phyloP scores from a whole-genome alignment of 2,329 filamentous ascomycete genomes.

The Coniella lustricola region DNA sequence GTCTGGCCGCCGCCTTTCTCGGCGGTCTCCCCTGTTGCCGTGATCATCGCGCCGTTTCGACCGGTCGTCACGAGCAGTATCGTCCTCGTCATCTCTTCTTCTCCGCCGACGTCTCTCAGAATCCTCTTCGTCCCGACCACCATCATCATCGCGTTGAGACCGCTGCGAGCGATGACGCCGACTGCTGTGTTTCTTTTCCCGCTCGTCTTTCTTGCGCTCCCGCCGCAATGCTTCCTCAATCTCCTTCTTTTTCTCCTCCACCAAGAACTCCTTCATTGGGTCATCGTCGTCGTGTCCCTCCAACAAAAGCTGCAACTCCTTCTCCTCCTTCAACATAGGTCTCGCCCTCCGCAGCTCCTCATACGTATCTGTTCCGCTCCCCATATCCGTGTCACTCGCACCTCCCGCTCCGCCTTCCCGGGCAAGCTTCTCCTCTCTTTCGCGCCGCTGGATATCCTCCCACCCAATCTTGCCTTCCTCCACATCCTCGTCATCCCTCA shows the following conservation, averaged over 20 bases:
- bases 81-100: conserved; percentile 6
- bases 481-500: conserved; percentile 68
- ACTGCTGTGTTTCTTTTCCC: conserved; percentile 35
- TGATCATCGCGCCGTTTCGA: conserved; percentile 32
- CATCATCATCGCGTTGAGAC: conserved; percentile 26
- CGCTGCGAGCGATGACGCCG: conserved; percentile 38
- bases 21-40: conserved; percentile 14
- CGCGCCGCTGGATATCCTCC: conserved; percentile 50
- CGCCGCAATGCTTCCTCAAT: conserved; percentile 62
- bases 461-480: conserved; percentile 53
- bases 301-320: conserved; percentile 68
- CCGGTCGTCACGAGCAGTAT: conserved; percentile 21
- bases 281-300: conserved; percentile 87
- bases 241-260: conserved; percentile 88
- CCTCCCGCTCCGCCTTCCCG: conserved; percentile 29
- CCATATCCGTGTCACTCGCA: conserved; percentile 32
- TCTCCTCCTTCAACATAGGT: conserved; percentile 71
- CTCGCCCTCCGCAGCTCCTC: conserved; percentile 35
- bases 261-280: conserved; percentile 88
- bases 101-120: conserved; percentile 19
- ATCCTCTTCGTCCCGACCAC: conserved; percentile 20
- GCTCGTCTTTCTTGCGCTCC: conserved; percentile 42
- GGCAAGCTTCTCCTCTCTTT: conserved; percentile 34
- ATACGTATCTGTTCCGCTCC: conserved; percentile 31
- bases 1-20: conserved; percentile 18